Evolutionary conservation across 306 rosid genomes (phyloP), one percentile per base, ranked within the genome.

Genomic region (Rosa multiflora): DNA sequence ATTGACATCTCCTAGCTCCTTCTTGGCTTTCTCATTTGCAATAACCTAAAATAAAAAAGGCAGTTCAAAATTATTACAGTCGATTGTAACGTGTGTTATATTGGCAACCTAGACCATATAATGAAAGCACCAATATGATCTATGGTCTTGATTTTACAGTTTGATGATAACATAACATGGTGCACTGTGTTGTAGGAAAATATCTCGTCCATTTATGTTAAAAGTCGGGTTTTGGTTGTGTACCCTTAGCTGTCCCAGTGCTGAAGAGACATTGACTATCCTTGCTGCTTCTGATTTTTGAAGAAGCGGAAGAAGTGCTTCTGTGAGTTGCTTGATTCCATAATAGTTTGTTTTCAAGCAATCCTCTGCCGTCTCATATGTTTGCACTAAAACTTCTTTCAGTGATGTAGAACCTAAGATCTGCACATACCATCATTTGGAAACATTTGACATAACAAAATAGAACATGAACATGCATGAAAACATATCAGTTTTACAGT

Each of bases 271-370:
- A 49, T 76, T 85, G 17, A 90, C 89, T 72, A 88, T 80, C 72
- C 23, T 88, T 75, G 90, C 89, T 3, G 91, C 83, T 21, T 11
- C 67, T 43, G 94, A 90, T 67, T 77, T 55, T 70, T 81, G 82
- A 26, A 90, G 90, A 73, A 85, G 88, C 13, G 89, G 84, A 79
- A 85, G 59, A 43, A 86, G 85, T 69, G 83, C 70, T 79, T 74
- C 20, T 10, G 73, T 69, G 5, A 59, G 58, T 66, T 79, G 75
- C 82, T 83, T 88, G 32, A 84, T 64, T 67, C 92, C 87, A 23
- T 77, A 78, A 72, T 86, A 86, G 76, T 90, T 88, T 79, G 88
- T 88, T 81, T 73, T 71, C 10, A 86, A 21, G 42, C 79, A 63
- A 78, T 51, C 79, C 52, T 72, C 84, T 0, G 81, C 43, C 73